These are phyloP conservation scores for Gymnopus androsaceus DNA, from an alignment of 1,284 basidiomycete species.

Conservation along the genomic window DNA sequence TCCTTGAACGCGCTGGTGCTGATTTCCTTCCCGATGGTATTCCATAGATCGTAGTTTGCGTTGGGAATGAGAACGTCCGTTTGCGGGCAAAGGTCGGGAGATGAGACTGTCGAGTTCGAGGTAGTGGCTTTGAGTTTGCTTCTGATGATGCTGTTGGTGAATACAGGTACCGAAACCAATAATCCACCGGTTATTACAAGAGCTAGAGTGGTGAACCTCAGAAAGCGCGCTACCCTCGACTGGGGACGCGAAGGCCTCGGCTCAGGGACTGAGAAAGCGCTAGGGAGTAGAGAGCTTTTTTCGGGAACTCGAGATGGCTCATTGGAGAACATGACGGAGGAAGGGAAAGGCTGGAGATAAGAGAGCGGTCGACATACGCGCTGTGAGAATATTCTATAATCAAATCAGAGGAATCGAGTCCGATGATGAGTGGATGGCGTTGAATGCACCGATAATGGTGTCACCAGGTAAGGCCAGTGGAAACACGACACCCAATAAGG, in stretches of 20 bases:
- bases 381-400: background rate
- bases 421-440: background rate
- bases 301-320: background rate
- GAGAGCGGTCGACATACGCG: too few species aligned
- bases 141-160: background rate
- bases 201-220: background rate
- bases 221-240: background rate
- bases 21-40: conserved; percentile 24
- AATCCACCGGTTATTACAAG: background rate
- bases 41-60: conserved; percentile 23
- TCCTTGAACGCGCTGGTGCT: conserved; percentile 31
- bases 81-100: conserved; percentile 31
- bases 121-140: background rate
- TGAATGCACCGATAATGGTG: background rate
- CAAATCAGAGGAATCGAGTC: background rate
- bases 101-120: background rate
- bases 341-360: too few species aligned
- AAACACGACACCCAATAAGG: too few species aligned
- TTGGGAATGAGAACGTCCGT: conserved; percentile 26
- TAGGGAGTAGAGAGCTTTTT: background rate
- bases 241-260: background rate
- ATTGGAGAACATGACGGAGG: background rate
- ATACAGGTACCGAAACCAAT: background rate
- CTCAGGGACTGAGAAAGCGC: background rate
- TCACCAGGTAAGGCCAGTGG: too few species aligned